phyloP scores from a whole-genome alignment of 169 alveolate genomes.

The Amoebophrya sp. region DNA sequence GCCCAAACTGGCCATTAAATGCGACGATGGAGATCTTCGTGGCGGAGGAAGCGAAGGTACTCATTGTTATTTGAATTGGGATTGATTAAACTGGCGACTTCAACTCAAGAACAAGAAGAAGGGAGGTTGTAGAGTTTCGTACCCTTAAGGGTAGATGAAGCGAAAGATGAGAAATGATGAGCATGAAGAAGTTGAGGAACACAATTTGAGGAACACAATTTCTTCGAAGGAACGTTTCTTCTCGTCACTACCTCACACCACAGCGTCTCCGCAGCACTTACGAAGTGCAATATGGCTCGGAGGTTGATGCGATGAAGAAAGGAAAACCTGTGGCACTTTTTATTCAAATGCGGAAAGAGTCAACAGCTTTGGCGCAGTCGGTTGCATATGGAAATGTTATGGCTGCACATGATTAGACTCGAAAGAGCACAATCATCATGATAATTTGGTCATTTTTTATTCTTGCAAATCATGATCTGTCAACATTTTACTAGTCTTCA shows the following conservation, averaged over 20 bases:
- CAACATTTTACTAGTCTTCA: too few relatives aligned
- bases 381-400: background rate
- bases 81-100: too few relatives aligned
- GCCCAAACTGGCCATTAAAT: background rate
- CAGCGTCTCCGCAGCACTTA: background rate
- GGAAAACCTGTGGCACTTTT: background rate
- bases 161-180: too few relatives aligned
- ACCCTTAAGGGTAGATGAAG: too few relatives aligned
- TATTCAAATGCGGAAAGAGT: background rate
- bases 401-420: too few relatives aligned
- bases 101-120: background rate
- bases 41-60: conserved; percentile 3
- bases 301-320: background rate
- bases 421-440: too few relatives aligned
- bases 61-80: background rate
- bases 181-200: too few relatives aligned
- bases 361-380: background rate
- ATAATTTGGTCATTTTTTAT: too few relatives aligned
- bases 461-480: too few relatives aligned
- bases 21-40: background rate
- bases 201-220: too few relatives aligned
- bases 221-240: too few relatives aligned
- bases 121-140: background rate
- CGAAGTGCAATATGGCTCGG: background rate
- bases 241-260: too few relatives aligned